phyloP scores from a whole-genome alignment of 2,329 filamentous ascomycete species.

The Beauveria varroae region DNA sequence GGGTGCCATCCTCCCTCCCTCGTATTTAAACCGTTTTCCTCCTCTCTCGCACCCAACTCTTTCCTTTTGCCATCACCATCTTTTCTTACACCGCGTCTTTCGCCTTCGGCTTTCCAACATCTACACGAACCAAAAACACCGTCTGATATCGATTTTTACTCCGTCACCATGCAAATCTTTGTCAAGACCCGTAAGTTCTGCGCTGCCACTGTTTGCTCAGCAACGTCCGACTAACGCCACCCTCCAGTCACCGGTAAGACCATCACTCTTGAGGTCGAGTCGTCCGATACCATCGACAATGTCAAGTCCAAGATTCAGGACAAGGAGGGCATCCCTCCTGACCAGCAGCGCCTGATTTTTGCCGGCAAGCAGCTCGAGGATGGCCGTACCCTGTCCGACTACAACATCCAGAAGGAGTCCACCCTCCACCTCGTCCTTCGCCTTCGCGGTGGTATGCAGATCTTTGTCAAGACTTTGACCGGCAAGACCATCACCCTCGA shows the following conservation, averaged over 20 bases:
- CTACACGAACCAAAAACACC: slow-evolving; percentile 3
- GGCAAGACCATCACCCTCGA: slow-evolving; percentile 93
- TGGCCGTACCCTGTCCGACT: slow-evolving; percentile 53
- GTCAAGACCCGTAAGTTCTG: slow-evolving; percentile 80
- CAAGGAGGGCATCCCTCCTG: slow-evolving; percentile 61
- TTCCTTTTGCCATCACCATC: slow-evolving; percentile 14
- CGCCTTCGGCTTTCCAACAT: background rate
- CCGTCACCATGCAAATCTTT: slow-evolving; percentile 79
- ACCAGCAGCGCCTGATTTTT: slow-evolving; percentile 94
- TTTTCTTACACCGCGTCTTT: slow-evolving; percentile 10
- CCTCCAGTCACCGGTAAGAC: slow-evolving; percentile 59
- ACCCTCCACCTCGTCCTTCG: slow-evolving; percentile 70
- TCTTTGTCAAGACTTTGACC: slow-evolving; percentile 80
- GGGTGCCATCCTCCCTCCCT: slow-evolving; percentile 16
- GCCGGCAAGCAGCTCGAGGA: slow-evolving; percentile 97
- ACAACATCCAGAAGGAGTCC: slow-evolving; percentile 55
- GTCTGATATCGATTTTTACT: background rate
- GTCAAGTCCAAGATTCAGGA: slow-evolving; percentile 2
- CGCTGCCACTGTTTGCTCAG: slow-evolving; percentile 12
- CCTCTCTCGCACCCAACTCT: slow-evolving; percentile 15
- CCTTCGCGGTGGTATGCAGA: slow-evolving; percentile 59
- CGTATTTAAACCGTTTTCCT: slow-evolving; percentile 24
- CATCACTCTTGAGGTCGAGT: slow-evolving; percentile 23
- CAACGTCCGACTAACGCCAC: slow-evolving; percentile 16
- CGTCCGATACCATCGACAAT: slow-evolving; percentile 4